Evolutionary conservation across 345 rosid species (phyloP), one percentile per base, ranked within the genome.

Genomic region (Rubroshorea leprosula): DNA sequence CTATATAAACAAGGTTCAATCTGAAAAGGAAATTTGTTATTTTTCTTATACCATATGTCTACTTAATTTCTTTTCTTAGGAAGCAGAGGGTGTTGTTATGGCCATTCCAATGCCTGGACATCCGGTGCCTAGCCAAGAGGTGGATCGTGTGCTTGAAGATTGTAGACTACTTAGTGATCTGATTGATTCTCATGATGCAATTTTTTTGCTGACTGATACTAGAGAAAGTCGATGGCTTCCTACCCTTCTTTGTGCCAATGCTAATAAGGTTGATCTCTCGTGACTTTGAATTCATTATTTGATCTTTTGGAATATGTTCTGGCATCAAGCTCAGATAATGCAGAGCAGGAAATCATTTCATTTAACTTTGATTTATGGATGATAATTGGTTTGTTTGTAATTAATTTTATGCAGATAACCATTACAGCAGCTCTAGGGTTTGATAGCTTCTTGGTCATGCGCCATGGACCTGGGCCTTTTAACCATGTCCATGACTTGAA

Each of bases 141-240:
- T 81, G 73, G 72, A 82, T 4, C 68, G 79, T 29, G 83, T 89
- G 64, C 74, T 93, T 25, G 76, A 71, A 66, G 97, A 89, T 67
- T 93, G 97, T 74, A 76, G 72, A 57, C 76, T 44, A 60, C 80
- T 93, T 31, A 68, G 64, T 47, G 84, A 82, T 56, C 73, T 93
- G 73, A 74, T 93, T 59, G 81, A 76, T 53, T 86, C 96, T 60
- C 96, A 87, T 54, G 97, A 93, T 75, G 92, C 80, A 6, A 71
- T 89, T 80, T 93, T 93, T 76, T 73, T 93, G 65, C 76, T 93
- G 82, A 93, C 97, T 10, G 97, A 93, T 81, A 93, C 99, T 19
- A 82, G 99, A 81, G 99, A 89, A 78, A 93, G 99, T 79, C 76
- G 97, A 44, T 93, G 97, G 96, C 89, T 93, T 22, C 99, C 99